Evolutionary conservation across 257 asterid species (phyloP), one percentile per base, ranked within the genome.

Genomic region (Cinchona pubescens): DNA sequence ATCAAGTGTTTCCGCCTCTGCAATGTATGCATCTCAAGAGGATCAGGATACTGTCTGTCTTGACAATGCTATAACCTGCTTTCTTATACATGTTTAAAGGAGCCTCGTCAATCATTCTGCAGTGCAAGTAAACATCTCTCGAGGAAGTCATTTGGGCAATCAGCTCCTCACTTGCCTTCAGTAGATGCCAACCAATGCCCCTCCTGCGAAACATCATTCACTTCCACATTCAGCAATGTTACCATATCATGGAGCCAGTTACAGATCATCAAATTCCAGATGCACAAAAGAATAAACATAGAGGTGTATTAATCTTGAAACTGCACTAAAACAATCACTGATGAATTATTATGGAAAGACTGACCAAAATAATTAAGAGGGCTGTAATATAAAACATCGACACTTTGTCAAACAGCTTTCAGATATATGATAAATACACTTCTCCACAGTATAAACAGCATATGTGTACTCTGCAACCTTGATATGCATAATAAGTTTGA

Each of bases 171-270:
- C 96, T 85, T 3, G 97, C 97, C 84, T 85, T 90, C 81, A 95
- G 83, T 58, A 95, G 86, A 77, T 95, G 97, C 96, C 94, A 95
- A 43, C 98, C 96, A 59, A 92, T 88, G 74, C 98, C 97, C 86
- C 93, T 90, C 92, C 98, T 95, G 87, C n/a, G 72, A 82, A 62
- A 67, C 55, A 72, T 55, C 23, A 61, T 45, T 55, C 40, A 64
- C 40, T 71, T 38, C 35, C 48, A 65, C 60, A 29, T n/a, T 55
- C 30, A 32, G 49, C 27, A 25, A 21, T 42, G 1, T 77, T 53
- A 10, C 16, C 30, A 35, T 37, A 46, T 58, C 34, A 45, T 13
- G 35, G n/a, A 53, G 38, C 48, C 35, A 42, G 19, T 76, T 23
- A 66, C 15, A 16, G 29, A 18, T 53, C 59, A 49, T 38, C 32